Evolutionary conservation across 805 yeast genomes (phyloP), one percentile per base, ranked within the genome.

Genomic region (Wickerhamiella galacta): DNA sequence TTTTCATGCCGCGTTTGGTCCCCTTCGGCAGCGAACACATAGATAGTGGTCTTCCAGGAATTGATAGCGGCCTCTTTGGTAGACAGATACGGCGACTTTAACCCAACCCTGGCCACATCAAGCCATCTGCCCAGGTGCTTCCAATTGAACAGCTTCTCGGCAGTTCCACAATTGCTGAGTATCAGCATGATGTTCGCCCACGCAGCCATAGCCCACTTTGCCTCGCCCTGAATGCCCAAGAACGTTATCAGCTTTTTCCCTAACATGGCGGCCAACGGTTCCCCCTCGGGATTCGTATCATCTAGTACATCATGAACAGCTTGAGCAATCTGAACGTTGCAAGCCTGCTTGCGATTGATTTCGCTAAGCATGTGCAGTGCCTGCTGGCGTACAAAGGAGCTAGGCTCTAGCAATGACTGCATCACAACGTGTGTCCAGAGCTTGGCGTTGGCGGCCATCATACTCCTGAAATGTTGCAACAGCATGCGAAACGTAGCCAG

Each of bases 21-120:
- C 25, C 30, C 25, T 7, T 20, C 24, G 28, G 36, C 35, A 6
- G 39, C 31, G 15, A 39, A 33, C 15, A 36, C 20, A 26, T 34
- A 32, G 4, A 39, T 15, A 3, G 39, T 31, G 5, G 39, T 32
- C 12, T 28, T 28, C 46, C 46, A 42, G 6, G 39, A 39, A 12
- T 16, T 14, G 12, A 28, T 20, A 4, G 37, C 22, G 3, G 39
- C 35, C 11, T 36, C 39, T 14, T 31, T 27, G 17, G 32, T 20
- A 10, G 27, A 20, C 17, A 21, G 30, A 31, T 17, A 30, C 9
- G 25, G 24, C 16, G 35, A 34, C 9, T 16, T 7, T 18, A 42
- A 33, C 1, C 38, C 42, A 5, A 20, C 17, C 1, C 36, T 32
- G 16, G 33, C 33, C 8, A 40, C 31, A 12, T 42, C 44, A 3